These are phyloP conservation scores for Nothophytophthora sp. DNA, from an alignment of 352 stramenopile genomes.

Conservation along the genomic window DNA sequence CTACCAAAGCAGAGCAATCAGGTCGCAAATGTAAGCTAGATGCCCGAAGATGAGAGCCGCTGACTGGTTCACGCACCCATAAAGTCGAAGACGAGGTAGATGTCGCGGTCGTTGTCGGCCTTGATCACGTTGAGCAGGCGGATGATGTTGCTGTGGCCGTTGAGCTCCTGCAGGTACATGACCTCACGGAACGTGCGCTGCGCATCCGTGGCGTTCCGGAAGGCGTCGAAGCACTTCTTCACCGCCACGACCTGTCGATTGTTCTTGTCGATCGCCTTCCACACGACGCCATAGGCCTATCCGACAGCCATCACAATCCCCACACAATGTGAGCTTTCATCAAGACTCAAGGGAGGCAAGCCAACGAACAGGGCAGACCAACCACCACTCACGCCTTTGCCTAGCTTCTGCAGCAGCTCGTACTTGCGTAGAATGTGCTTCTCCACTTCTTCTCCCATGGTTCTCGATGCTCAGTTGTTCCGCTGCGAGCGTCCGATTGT, in stretches of 20 bases:
- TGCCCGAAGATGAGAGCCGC: not conserved
- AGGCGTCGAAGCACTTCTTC: conserved; percentile 98
- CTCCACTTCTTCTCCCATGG: conserved; percentile 93
- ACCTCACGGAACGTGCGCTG: conserved; percentile 96
- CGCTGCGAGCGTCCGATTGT: conserved; percentile 1
- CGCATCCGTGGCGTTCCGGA: conserved; percentile 94
- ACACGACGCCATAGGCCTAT: conserved; percentile 95
- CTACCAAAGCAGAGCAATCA: conserved; percentile 29
- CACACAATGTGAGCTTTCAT: not conserved
- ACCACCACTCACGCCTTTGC: conserved; percentile 81
- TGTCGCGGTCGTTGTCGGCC: conserved; percentile 95
- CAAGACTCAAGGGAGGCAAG: no score
- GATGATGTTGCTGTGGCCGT: conserved; percentile 95
- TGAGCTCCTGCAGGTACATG: conserved; percentile 95
- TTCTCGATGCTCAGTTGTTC: not conserved
- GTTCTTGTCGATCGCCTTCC: conserved; percentile 96
- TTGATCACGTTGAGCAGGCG: conserved; percentile 93
- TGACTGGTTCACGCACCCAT: conserved; percentile 72
- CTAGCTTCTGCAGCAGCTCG: conserved; percentile 93
- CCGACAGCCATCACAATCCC: conserved; percentile 5
- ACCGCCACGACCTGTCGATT: conserved; percentile 90
- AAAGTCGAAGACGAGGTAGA: conserved; percentile 97
- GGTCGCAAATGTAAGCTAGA: not conserved
- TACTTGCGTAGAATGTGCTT: conserved; percentile 94
- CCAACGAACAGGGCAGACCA: no score